Base-by-base conservation (phyloP, 177 flowering plant species). In the Telopea speciosissima region DNA sequence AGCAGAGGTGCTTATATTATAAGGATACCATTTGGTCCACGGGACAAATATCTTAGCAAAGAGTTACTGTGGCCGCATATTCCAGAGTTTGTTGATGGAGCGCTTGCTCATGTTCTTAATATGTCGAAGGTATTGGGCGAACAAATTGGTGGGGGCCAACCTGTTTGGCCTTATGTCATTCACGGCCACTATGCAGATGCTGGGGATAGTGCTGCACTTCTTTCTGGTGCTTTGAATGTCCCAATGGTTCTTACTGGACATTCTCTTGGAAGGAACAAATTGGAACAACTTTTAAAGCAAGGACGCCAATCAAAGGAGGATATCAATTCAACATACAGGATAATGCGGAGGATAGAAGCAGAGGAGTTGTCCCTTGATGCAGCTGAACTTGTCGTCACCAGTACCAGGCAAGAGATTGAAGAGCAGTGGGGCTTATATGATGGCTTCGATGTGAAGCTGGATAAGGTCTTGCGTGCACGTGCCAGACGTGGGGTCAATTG, bases 161-260 rank as follows among this genome's bases (percentile, higher is more conserved):
- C 97, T 19, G 78, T 93, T 21, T 95, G 97, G 99, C 99, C 99
- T 0, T 95, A 93, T 70, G 99, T 95, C 24, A 89, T 93, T 75
- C 97, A 95, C 68, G 97, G 97, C 3, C 99, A 95, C 71, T 95
- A 95, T 79, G 99, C 99, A 0, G 99, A 95, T 81, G 99, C 99
- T 14, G 99, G 99, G 69, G 99, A 95, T 74, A 87, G 90, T 80
- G 97, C 97, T 21, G 99, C 99, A 63, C 93, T 93, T 56, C 91
- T 95, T 44, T 95, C 99, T 0, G 99, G 97, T 68, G 99, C 99
- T 54, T 74, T 95, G 59, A 92, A 90, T 77, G 97, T 95, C 22
- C 99, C 99, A 0, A 95, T 95, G 99, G 97, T 92, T 62, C 79
- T 95, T 33, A 95, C 99, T 0, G 97, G 99, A 16, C 99, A 95